Evolutionary conservation across 1,284 basidiomycete genomes (phyloP).

Genomic region (Leccinum solheimii): DNA sequence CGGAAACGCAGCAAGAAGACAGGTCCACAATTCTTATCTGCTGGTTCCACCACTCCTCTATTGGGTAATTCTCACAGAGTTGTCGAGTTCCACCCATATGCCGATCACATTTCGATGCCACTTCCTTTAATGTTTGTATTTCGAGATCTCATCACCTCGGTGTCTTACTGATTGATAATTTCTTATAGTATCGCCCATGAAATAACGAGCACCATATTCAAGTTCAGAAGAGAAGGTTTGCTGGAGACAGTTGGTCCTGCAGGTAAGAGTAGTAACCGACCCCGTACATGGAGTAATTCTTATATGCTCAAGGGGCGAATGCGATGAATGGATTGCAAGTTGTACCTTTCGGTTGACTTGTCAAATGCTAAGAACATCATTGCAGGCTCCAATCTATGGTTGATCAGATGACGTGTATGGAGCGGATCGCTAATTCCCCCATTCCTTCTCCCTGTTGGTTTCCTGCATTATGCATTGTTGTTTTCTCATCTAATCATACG

Average conservation of each 20-base stretch:
- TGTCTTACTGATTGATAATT: not conserved
- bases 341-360: not conserved
- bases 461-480: not conserved
- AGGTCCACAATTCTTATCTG: conserved; percentile 13
- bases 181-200: conserved; percentile 73
- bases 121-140: conserved; percentile 70
- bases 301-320: conserved; percentile 58
- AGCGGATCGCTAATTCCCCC: conserved; percentile 82
- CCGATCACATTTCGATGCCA: conserved; percentile 59
- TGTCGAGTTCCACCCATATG: conserved; percentile 60
- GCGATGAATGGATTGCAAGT: conserved; percentile 66
- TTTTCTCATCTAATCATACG: conserved; percentile 1
- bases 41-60: conserved; percentile 55
- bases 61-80: conserved; percentile 54
- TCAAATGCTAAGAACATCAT: conserved; percentile 13
- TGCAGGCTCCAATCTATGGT: conserved; percentile 74
- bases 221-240: conserved; percentile 74
- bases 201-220: conserved; percentile 65
- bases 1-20: conserved; percentile 65
- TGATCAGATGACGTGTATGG: conserved; percentile 82
- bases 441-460: conserved; percentile 72
- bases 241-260: conserved; percentile 85
- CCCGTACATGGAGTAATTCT: not conserved
- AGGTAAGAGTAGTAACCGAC: conserved; percentile 41
- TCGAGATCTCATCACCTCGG: not conserved